phyloP scores from a whole-genome alignment of 2,329 filamentous ascomycete genomes.

The Paraphaeosphaeria minitans region DNA sequence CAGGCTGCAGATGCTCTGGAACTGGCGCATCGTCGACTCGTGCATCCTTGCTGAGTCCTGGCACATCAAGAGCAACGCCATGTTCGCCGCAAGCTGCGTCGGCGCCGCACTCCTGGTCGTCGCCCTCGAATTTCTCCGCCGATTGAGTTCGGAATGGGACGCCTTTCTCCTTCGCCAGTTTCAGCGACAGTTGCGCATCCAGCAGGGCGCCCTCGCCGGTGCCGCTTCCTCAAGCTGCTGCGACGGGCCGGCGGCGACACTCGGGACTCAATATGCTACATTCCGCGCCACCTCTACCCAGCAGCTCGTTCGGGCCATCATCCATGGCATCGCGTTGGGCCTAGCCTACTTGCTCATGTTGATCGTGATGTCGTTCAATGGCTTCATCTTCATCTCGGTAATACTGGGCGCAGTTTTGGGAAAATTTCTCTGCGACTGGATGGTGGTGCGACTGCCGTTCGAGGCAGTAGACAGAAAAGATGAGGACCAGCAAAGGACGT shows the following conservation, averaged over 20 bases:
- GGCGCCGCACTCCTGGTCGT: slow-evolving; percentile 77
- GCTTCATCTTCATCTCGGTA: slow-evolving; percentile 80
- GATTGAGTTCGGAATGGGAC: slow-evolving; percentile 74
- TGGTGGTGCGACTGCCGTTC: slow-evolving; percentile 39
- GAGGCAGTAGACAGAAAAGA: slow-evolving; percentile 20
- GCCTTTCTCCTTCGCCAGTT: slow-evolving; percentile 64
- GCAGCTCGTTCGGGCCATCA: slow-evolving; percentile 67
- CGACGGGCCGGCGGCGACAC: slow-evolving; percentile 26
- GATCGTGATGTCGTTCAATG: slow-evolving; percentile 68
- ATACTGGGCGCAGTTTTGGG: slow-evolving; percentile 77
- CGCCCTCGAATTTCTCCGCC: slow-evolving; percentile 72
- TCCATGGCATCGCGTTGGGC: slow-evolving; percentile 74
- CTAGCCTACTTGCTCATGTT: slow-evolving; percentile 82
- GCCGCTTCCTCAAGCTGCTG: slow-evolving; percentile 30
- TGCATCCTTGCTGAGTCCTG: slow-evolving; percentile 73
- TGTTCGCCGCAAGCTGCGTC: slow-evolving; percentile 82
- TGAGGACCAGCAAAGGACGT: slow-evolving; percentile 29
- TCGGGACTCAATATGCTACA: slow-evolving; percentile 34
- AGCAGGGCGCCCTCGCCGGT: slow-evolving; percentile 27
- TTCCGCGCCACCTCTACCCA: slow-evolving; percentile 65
- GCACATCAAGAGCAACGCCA: slow-evolving; percentile 70
- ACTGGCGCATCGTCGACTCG: slow-evolving; percentile 73
- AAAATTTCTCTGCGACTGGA: slow-evolving; percentile 74
- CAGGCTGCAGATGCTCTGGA: slow-evolving; percentile 73
- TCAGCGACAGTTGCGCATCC: slow-evolving; percentile 38